Evolutionary conservation across 2,329 filamentous ascomycete species (phyloP), one percentile per base, ranked within the genome.

Genomic region (Trichoderma citrinoviride): DNA sequence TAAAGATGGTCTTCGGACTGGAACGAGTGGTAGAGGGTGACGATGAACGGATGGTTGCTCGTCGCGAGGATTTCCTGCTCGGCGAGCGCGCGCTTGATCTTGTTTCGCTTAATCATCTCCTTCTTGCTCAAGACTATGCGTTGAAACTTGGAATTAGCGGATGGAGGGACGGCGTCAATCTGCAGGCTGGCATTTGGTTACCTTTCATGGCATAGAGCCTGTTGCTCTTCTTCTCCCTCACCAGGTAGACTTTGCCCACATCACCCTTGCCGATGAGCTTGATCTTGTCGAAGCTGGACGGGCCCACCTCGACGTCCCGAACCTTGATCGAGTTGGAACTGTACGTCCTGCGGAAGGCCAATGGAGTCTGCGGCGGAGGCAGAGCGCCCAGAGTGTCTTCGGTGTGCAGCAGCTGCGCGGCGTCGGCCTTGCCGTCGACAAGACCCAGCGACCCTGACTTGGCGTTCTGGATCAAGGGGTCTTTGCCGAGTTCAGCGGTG

Each of bases 91-190:
- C 95, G 88, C 85, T 99, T 99, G 81, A 99, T 99, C 85, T 99
- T 99, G 83, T 99, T 99, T 65, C 95, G 90, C 82, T 99, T 99
- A 79, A 99, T 99, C 95, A 99, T 99, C 79, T 99, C 95, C 83
- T 98, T 97, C 80, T 99, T 99, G 84, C 93, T 98, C 78, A 99
- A 77, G 6, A 99, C 95, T 98, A 74, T 21, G 15, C 15, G 37
- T 14, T 37, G 33, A 37, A 37, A n/a, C n/a, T 37, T 3, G 17
- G 19, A 50, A 54, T 49, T 29, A 62, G 61, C 6, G 3, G 17
- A 46, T 40, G 19, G 14, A 7, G 54, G 15, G 27, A 3, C 6
- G 15, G 25, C 33, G 25, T 15, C 17, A 14, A 21, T 40, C 10
- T 47, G 25, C n/a, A 23, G 19, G 15, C 12, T 46, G 21, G 23